Conservation (phyloP, 1,139 yeast species). For the Zygoascus meyerae region DNA sequence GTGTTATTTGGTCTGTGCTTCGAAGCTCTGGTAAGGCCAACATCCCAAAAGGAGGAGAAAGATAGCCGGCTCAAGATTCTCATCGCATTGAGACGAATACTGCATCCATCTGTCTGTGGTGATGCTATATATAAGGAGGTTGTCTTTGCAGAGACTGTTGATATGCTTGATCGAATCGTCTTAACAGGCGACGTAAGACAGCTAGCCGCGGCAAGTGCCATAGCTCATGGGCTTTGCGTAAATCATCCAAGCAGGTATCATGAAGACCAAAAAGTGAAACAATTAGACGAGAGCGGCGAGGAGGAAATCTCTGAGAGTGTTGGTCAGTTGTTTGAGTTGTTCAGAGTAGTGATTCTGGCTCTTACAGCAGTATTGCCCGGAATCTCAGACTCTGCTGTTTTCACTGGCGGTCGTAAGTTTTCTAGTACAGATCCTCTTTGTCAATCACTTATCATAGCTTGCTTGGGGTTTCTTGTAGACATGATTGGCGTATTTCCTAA, state of each 20-base stretch:
- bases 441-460: constrained; percentile 36
- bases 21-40: constrained; percentile 54
- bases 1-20: constrained; percentile 80
- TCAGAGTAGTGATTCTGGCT: constrained; percentile 66
- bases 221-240: constrained; percentile 45
- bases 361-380: constrained; percentile 57
- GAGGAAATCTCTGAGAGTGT: constrained; percentile 50
- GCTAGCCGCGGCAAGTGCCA: constrained; percentile 50
- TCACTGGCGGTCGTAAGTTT: constrained; percentile 31
- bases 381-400: constrained; percentile 39
- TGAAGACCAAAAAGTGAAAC: constrained; percentile 24
- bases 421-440: constrained; percentile 23
- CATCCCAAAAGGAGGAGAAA: constrained; percentile 16
- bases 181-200: constrained; percentile 53
- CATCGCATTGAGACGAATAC: constrained; percentile 50
- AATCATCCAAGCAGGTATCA: constrained; percentile 31
- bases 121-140: constrained; percentile 59
- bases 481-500: constrained; percentile 63
- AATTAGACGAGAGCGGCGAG: constrained; percentile 25
- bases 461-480: constrained; percentile 51
- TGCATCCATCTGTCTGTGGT: constrained; percentile 54
- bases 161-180: constrained; percentile 67
- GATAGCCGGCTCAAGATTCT: constrained; percentile 40
- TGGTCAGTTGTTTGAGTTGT: constrained; percentile 74
- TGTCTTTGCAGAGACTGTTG: constrained; percentile 70